These are phyloP conservation scores for Kazachstania bromeliacearum DNA, from an alignment of 805 yeast genomes.

Conservation along the genomic window DNA sequence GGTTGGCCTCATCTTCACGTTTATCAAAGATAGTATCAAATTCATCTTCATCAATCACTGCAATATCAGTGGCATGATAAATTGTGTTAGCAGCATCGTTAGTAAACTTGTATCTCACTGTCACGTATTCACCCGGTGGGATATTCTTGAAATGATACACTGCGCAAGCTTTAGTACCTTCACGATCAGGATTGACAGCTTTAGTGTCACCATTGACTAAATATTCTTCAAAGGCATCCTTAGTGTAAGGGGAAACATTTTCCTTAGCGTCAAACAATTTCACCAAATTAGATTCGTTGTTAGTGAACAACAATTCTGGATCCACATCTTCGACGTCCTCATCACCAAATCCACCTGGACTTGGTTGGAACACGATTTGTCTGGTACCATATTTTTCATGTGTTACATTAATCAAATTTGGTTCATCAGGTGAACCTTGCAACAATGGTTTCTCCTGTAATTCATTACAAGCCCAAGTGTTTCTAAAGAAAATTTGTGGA, in stretches of 20 bases:
- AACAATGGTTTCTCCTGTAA: constrained; percentile 45
- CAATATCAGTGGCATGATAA: constrained; percentile 26
- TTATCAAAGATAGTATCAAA: constrained; percentile 61
- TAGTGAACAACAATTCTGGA: constrained; percentile 73
- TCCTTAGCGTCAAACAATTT: constrained; percentile 52
- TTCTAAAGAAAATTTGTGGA: constrained; percentile 79
- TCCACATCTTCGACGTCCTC: constrained; percentile 46
- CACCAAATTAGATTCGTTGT: constrained; percentile 73
- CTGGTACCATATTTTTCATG: constrained; percentile 64
- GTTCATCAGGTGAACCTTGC: constrained; percentile 28
- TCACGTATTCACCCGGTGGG: constrained; percentile 84
- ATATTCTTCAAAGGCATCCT: constrained; percentile 87
- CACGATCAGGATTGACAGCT: constrained; percentile 59
- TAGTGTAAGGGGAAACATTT: constrained; percentile 53
- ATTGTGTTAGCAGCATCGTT: constrained; percentile 26
- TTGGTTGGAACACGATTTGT: constrained; percentile 66
- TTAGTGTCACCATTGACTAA: constrained; percentile 45
- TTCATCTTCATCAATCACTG: constrained; percentile 57
- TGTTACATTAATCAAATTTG: constrained; percentile 45
- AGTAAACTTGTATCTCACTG: constrained; percentile 68
- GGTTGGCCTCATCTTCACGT: constrained; percentile 83
- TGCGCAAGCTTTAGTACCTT: constrained; percentile 81
- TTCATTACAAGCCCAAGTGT: constrained; percentile 86
- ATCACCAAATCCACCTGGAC: constrained; percentile 59
- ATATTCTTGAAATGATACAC: constrained; percentile 74